Evolutionary conservation across 768 basidiomycete genomes (phyloP).

Genomic region (Termitomyces eurrhizus): DNA sequence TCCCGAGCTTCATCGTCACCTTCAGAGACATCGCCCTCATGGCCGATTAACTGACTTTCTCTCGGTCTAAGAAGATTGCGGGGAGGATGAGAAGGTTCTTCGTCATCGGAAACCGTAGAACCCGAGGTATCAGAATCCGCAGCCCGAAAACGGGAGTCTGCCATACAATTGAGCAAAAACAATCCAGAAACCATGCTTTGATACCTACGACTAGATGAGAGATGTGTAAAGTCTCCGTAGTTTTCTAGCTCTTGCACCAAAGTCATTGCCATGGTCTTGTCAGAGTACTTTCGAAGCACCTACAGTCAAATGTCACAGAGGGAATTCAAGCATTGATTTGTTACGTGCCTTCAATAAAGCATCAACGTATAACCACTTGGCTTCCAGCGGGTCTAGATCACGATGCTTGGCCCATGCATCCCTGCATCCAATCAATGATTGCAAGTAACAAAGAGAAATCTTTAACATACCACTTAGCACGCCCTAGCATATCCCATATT

Average conservation of each 20-base stretch:
- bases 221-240: slow-evolving; percentile 61
- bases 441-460: neutral
- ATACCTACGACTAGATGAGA: slow-evolving; percentile 60
- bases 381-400: slow-evolving; percentile 72
- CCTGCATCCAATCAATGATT: slow-evolving; percentile 39
- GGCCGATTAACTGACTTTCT: slow-evolving; percentile 28
- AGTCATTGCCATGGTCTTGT: slow-evolving; percentile 72
- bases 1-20: slow-evolving; percentile 48
- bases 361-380: slow-evolving; percentile 88
- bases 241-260: slow-evolving; percentile 76
- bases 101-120: slow-evolving; percentile 50
- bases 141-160: slow-evolving; percentile 45
- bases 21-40: slow-evolving; percentile 33
- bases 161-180: neutral
- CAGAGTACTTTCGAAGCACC: slow-evolving; percentile 81
- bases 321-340: neutral
- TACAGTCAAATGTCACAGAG: slow-evolving; percentile 24
- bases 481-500: slow-evolving; percentile 86
- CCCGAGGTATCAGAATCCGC: slow-evolving; percentile 61
- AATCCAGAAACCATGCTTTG: neutral
- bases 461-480: slow-evolving; percentile 83
- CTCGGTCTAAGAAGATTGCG: slow-evolving; percentile 18
- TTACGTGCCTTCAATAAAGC: slow-evolving; percentile 73
- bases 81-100: slow-evolving; percentile 16
- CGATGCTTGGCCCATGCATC: slow-evolving; percentile 95